Base-by-base conservation (phyloP, 1,139 yeast genomes). In the Kodamaea plutei region DNA sequence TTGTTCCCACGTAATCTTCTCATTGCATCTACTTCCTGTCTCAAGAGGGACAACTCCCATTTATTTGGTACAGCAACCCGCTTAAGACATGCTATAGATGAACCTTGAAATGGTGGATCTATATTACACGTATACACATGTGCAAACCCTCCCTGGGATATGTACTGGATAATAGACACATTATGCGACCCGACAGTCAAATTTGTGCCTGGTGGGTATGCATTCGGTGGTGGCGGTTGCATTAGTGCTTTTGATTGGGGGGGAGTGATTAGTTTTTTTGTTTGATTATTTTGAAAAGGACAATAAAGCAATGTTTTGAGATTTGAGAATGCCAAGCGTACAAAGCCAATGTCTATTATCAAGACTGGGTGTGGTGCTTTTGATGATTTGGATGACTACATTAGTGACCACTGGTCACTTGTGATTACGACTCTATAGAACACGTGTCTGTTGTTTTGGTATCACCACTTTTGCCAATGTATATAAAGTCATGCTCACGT, bases 21-120 rank as follows among this genome's bases (percentile, higher is more conserved):
- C 94, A 84, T 84, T 8, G 87, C 85, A 44, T 81, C 91, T 5
- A 84, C 93, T 51, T 84, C 94, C 38, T 81, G 84, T 33, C 93
- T 59, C 40, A 84, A 62, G 29, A 76, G 73, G 40, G 76, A 74
- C 48, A 84, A 63, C 19, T 83, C 82, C 53, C 71, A 68, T 48
- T 83, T 84, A 50, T 76, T 80, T 12, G 88, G 87, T 4, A 82
- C 89, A 10, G 73, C 74, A 8, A 83, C 93, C 39, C 91, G 60
- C 50, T 84, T 84, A 52, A 84, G 64, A 55, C 93, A 83, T 1
- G 82, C 89, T 2, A 70, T 48, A 11, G 63, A 60, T 4, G 70
- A 62, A 2, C 66, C 67, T 20, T 58, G 56, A 43, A 60, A 69
- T 4, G 69, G 58, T 8, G 85, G 85, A 26, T 65, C 61, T 19